Percentiles rank a stretch among this genome's conserved stretches.
These are phyloP conservation scores for Recurvomyces mirabilis DNA, from an alignment of 495 filamentous ascomycete species.

Conservation along the genomic window DNA sequence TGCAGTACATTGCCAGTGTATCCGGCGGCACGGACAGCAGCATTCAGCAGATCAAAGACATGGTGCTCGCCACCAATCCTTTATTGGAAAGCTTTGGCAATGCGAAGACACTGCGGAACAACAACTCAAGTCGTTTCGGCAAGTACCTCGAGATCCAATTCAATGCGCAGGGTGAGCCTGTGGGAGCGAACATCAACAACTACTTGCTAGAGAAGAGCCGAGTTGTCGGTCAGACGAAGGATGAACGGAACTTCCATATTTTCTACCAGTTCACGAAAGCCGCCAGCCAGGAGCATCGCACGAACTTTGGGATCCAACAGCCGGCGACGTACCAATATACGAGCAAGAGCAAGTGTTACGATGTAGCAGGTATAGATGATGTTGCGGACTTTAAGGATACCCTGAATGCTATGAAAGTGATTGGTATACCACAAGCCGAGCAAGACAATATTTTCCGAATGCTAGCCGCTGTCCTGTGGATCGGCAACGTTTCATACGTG, in stretches of 20 bases:
- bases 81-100: conserved; percentile 96
- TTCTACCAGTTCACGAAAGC: conserved; percentile 99
- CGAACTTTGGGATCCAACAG: conserved; percentile 76
- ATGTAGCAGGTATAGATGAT: conserved; percentile 91
- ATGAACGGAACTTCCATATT: conserved; percentile 98
- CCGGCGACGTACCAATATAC: conserved; percentile 95
- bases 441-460: conserved; percentile 97
- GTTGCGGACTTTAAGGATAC: conserved; percentile 83
- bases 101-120: conserved; percentile 94
- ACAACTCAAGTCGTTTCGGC: conserved; percentile 96
- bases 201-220: conserved; percentile 92
- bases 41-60: conserved; percentile 97
- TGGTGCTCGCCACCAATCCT: conserved; percentile 97
- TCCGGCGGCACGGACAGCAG: conserved; percentile 79
- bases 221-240: conserved; percentile 88
- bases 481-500: conserved; percentile 79
- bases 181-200: conserved; percentile 96
- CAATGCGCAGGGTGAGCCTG: conserved; percentile 82
- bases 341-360: conserved; percentile 81
- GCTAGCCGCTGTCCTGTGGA: conserved; percentile 86
- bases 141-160: conserved; percentile 98
- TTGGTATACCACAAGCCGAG: conserved; percentile 77
- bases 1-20: conserved; percentile 98
- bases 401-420: conserved; percentile 84
- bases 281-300: conserved; percentile 72